Base-by-base conservation (phyloP, 2,329 filamentous ascomycete genomes). In the Penicillium sp. region DNA sequence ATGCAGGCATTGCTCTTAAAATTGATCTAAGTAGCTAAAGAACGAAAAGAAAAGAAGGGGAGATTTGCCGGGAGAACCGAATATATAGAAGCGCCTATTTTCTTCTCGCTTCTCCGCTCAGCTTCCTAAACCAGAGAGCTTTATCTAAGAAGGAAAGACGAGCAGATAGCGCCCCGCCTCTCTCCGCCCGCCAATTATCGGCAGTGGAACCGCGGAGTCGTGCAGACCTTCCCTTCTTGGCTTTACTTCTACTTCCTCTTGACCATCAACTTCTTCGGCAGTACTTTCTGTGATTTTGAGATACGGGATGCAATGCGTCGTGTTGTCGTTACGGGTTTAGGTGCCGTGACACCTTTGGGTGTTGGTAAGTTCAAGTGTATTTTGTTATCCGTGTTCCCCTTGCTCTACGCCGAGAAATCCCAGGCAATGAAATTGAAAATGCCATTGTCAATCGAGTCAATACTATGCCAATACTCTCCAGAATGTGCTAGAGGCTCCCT, bases 291-390 rank as follows among this genome's bases (percentile, higher is more conserved):
- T n/a, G 35, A 41, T 41, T 13, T 10, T 13, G 13, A 22, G 39
- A 9, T 22, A 22, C 39, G 39, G 39, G 19, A 70, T 71, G 70
- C 66, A 53, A 77, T 79, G 77, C 77, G 77, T 66, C 86, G 90
- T 67, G 90, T 95, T 66, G 91, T 93, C 68, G 87, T 95, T 71
- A 95, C 91, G 52, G 90, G 91, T 69, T 80, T 95, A 49, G 90
- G 91, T 60, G 90, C 89, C 71, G 84, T 95, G 67, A 91, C 90
- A 64, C 93, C 93, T 57, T 80, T 97, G 26, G 93, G 90, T 60
- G 86, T 96, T 57, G 91, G 84, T 86, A 70, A 62, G 74, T 73
- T 50, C 46, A 41, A 10, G 13, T 41, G 35, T 19, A 39, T 39
- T 19, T 39, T 37, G 19, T 29, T 29, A 7, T n/a, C 24, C 24